Evolutionary conservation across 305 asterid genomes (phyloP).

Genomic region (Withania somnifera): DNA sequence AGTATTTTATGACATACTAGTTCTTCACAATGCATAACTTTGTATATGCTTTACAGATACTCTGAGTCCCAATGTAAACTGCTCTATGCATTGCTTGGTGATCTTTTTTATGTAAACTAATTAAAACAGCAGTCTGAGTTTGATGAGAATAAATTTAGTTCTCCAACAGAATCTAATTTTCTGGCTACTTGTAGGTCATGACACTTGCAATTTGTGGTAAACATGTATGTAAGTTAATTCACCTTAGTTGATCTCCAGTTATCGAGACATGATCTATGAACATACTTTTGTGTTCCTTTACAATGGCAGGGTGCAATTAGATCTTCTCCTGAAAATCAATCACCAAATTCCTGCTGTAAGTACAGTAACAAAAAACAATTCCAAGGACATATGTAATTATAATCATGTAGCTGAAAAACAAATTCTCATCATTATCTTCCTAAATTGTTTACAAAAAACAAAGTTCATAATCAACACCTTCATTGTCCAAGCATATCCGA

Average conservation of each 20-base stretch:
- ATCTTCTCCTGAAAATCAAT: conserved; percentile 67
- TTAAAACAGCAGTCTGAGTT: background rate
- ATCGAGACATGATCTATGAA: conserved; percentile 95
- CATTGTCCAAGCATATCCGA: conserved; percentile 93
- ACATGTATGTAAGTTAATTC: background rate
- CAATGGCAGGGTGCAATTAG: conserved; percentile 98
- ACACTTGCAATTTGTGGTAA: background rate
- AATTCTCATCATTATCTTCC: background rate
- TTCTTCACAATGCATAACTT: background rate
- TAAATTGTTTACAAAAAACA: background rate
- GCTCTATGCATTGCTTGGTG: background rate
- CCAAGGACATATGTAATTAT: background rate
- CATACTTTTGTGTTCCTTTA: conserved; percentile 96
- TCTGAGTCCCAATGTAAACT: background rate
- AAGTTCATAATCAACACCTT: conserved; percentile 38
- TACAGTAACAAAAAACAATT: background rate
- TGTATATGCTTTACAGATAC: background rate
- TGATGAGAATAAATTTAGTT: background rate
- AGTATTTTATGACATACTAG: background rate
- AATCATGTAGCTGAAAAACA: background rate
- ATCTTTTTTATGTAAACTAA: background rate
- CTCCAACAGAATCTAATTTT: background rate
- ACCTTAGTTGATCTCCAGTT: conserved; percentile 99
- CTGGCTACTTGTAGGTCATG: background rate
- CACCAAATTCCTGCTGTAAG: conserved; percentile 8